Conservation (phyloP, 768 basidiomycete genomes). For the Gyrodon lividus region DNA sequence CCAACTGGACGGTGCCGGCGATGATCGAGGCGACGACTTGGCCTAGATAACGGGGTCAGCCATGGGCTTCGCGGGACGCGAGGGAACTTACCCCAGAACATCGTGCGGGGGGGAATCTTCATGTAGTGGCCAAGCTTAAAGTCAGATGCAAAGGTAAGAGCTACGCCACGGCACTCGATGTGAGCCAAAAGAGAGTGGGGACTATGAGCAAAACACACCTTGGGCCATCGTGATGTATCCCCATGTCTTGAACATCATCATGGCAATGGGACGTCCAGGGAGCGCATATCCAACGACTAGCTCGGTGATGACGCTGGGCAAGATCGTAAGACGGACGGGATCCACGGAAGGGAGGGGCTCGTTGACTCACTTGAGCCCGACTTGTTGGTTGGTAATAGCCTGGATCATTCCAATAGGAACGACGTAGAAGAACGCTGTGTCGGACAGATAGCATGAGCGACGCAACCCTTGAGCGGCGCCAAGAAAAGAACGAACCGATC, state of each 20-base stretch:
- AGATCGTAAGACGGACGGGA: constrained; percentile 1
- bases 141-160: constrained; percentile 64
- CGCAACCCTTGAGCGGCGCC: no score
- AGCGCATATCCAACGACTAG: constrained; percentile 58
- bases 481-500: constrained; percentile 22
- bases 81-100: constrained; percentile 50
- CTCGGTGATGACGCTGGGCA: constrained; percentile 59
- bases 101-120: constrained; percentile 63
- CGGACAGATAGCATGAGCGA: not conserved
- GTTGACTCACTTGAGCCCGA: constrained; percentile 47
- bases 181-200: not conserved
- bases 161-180: constrained; percentile 22
- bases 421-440: constrained; percentile 53
- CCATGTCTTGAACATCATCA: constrained; percentile 81
- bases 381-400: constrained; percentile 77
- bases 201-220: no score
- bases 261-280: constrained; percentile 67
- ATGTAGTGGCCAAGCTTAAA: constrained; percentile 80
- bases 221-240: constrained; percentile 66
- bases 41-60: not conserved
- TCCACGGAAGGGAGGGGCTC: not conserved
- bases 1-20: constrained; percentile 66
- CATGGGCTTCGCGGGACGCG: not conserved
- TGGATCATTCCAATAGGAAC: constrained; percentile 78
- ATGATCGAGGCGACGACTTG: constrained; percentile 65